Percentiles rank a stretch among this genome's conserved stretches.
phyloP scores from a whole-genome alignment of 306 rosid species.

The Morella rubra region DNA sequence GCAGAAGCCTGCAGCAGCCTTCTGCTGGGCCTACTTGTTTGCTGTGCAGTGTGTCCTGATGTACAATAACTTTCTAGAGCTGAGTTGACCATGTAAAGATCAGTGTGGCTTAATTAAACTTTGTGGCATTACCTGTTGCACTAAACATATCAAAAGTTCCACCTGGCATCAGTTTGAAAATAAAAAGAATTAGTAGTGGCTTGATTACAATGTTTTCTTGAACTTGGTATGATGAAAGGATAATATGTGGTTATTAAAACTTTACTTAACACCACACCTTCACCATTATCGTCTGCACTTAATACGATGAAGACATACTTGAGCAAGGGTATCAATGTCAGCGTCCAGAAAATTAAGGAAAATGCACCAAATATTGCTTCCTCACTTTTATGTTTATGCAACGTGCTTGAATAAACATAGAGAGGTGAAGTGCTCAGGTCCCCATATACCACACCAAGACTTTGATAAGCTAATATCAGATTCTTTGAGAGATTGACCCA shows the following conservation, averaged over 20 bases:
- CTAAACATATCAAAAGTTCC: no score
- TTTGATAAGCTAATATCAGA: constrained; percentile 74
- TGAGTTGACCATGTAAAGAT: no score
- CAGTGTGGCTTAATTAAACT: no score
- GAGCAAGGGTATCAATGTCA: constrained; percentile 67
- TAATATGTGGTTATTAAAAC: not conserved
- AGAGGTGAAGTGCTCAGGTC: constrained; percentile 90
- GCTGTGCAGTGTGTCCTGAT: no score
- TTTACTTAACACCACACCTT: constrained; percentile 49
- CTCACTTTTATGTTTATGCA: constrained; percentile 45
- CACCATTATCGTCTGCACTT: constrained; percentile 85
- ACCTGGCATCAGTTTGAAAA: constrained; percentile 45
- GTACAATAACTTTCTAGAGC: no score
- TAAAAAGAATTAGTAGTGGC: constrained; percentile 21
- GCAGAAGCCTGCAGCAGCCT: no score
- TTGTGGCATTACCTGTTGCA: no score
- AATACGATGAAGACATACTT: constrained; percentile 71
- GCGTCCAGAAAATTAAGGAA: constrained; percentile 85
- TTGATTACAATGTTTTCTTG: constrained; percentile 1
- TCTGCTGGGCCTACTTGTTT: no score
- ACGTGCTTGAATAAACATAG: constrained; percentile 70
- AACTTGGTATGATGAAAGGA: not conserved
- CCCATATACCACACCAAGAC: constrained; percentile 87
- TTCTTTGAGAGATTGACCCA: constrained; percentile 56
- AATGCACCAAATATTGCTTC: constrained; percentile 77